Evolutionary conservation across 495 filamentous ascomycete genomes (phyloP).

Genomic region (Pyrenopolyporus hunteri): DNA sequence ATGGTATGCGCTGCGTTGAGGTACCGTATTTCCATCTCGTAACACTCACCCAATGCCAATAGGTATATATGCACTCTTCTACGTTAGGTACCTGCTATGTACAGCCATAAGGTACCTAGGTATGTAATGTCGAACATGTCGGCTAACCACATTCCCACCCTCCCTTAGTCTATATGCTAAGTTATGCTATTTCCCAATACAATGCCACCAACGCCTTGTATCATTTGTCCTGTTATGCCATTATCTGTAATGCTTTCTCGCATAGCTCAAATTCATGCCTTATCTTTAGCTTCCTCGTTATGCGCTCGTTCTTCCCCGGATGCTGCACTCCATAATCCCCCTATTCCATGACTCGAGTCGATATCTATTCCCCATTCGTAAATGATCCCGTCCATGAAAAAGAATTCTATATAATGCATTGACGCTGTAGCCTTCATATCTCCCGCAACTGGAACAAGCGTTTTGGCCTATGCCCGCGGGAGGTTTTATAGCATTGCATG

Average conservation of each 20-base stretch:
- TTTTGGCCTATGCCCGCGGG: no score
- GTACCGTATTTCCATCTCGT: slow-evolving; percentile 32
- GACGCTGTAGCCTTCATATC: no score
- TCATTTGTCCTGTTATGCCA: slow-evolving; percentile 12
- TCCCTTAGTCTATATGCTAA: slow-evolving; percentile 20
- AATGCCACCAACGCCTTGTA: background rate
- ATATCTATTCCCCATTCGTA: slow-evolving; percentile 1
- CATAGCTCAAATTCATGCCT: slow-evolving; percentile 6
- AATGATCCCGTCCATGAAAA: background rate
- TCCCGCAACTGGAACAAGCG: no score
- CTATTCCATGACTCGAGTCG: slow-evolving; percentile 4
- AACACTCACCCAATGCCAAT: slow-evolving; percentile 31
- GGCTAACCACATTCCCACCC: background rate
- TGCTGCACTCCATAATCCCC: background rate
- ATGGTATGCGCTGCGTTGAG: background rate
- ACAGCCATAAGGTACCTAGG: background rate
- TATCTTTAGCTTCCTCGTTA: background rate
- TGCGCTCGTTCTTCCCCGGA: slow-evolving; percentile 2
- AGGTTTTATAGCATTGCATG: no score
- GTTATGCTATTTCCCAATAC: background rate
- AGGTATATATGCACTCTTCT: background rate
- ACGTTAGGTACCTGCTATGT: background rate
- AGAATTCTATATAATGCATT: no score
- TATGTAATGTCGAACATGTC: no score
- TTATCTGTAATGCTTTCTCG: slow-evolving; percentile 7